Conservation (phyloP, 2,329 filamentous ascomycete genomes). For the Aspergillus eucalypticola region DNA sequence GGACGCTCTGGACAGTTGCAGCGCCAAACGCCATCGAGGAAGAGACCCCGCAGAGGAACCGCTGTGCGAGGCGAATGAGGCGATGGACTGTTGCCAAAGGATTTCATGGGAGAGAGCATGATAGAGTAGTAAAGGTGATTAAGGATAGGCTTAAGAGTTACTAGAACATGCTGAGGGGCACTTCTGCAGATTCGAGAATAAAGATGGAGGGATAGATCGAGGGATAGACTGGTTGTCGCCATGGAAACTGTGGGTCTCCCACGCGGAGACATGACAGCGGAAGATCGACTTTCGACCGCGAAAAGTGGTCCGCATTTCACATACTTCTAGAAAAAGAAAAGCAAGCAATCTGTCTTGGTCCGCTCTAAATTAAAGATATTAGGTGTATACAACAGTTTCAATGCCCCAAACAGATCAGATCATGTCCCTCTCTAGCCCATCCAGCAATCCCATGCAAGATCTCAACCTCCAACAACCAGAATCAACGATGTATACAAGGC, state of each 20-base stretch:
- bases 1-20: slow-evolving; percentile 59
- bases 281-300: slow-evolving; percentile 25
- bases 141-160: too few relatives aligned
- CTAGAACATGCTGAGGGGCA: too few relatives aligned
- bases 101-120: slow-evolving; percentile 24
- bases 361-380: not conserved
- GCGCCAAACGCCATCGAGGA: slow-evolving; percentile 50
- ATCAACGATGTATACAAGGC: slow-evolving; percentile 6
- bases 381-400: not conserved
- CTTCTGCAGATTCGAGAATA: too few relatives aligned
- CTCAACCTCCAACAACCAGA: not conserved
- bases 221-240: slow-evolving; percentile 15
- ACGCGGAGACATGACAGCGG: not conserved
- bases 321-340: not conserved
- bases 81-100: not conserved
- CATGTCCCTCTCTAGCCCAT: slow-evolving; percentile 4
- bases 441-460: slow-evolving; percentile 9
- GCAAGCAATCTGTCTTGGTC: slow-evolving; percentile 3
- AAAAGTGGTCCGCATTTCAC: not conserved
- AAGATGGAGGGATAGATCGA: not conserved
- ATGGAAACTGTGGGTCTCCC: slow-evolving; percentile 22
- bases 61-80: slow-evolving; percentile 23
- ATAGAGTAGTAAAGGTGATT: not conserved
- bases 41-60: slow-evolving; percentile 39
- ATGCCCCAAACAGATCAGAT: slow-evolving; percentile 2